A percentile compares a stretch with the other conserved stretches of the same genome.
These are phyloP conservation scores for Canavalia ensiformis DNA, from an alignment of 306 rosid genomes.

Conservation along the genomic window DNA sequence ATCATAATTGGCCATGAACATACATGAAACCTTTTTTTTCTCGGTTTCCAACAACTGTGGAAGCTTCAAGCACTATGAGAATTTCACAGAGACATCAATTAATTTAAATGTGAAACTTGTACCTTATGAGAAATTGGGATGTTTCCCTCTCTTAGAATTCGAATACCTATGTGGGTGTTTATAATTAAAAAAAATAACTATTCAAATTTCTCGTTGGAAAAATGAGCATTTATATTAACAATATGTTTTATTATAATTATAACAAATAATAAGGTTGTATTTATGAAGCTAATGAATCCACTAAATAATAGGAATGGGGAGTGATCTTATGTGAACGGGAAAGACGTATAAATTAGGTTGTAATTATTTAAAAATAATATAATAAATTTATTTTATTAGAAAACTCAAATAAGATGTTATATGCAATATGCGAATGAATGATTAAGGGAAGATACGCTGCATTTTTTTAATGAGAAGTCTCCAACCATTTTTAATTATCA, in stretches of 20 bases:
- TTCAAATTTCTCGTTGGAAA: not conserved
- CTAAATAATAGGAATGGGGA: not conserved
- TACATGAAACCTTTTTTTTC: not conserved
- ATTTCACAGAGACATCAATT: not conserved
- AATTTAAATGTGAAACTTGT: too few relatives aligned
- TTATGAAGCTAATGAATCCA: not conserved
- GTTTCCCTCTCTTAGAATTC: too few relatives aligned
- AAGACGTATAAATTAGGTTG: too few relatives aligned
- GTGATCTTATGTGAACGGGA: not conserved
- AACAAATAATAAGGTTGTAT: not conserved
- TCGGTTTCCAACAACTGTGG: not conserved
- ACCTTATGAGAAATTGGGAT: too few relatives aligned
- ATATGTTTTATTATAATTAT: not conserved
- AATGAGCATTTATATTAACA: not conserved
- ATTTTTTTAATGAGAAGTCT: too few relatives aligned
- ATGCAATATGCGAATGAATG: too few relatives aligned
- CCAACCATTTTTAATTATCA: too few relatives aligned
- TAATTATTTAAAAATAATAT: too few relatives aligned
- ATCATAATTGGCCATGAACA: not conserved
- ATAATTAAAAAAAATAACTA: not conserved
- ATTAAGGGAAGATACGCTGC: too few relatives aligned
- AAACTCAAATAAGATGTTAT: too few relatives aligned
- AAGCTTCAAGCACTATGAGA: not conserved
- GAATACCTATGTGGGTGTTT: not conserved
- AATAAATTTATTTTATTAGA: too few relatives aligned